These are phyloP conservation scores for Yamadazyma paraphyllophila DNA, from an alignment of 805 yeast genomes.

Conservation along the genomic window DNA sequence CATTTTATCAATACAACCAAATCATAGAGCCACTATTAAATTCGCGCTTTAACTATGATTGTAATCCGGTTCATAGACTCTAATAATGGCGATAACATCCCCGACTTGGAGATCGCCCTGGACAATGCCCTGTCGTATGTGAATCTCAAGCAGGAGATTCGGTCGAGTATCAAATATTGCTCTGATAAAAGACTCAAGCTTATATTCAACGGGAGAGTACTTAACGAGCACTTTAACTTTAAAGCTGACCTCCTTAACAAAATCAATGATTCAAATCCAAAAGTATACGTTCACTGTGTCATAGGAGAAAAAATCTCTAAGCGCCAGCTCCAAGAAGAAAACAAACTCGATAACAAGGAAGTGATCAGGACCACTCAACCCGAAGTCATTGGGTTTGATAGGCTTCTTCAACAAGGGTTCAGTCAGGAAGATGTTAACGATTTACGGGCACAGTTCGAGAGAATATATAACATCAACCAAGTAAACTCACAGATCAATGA, in stretches of 20 bases:
- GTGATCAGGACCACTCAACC: conserved; percentile 54
- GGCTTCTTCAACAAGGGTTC: conserved; percentile 81
- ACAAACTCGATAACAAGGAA: conserved; percentile 50
- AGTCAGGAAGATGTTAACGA: conserved; percentile 71
- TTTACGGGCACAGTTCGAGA: conserved; percentile 70
- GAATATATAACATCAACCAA: conserved; percentile 54
- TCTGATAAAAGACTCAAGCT: conserved; percentile 55
- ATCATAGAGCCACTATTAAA: not conserved
- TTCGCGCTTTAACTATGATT: not conserved
- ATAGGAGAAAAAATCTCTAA: conserved; percentile 62
- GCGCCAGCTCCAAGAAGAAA: conserved; percentile 60
- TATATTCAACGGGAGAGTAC: conserved; percentile 66
- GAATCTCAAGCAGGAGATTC: conserved; percentile 21
- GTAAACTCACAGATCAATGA: conserved; percentile 30
- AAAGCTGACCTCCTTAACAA: conserved; percentile 35
- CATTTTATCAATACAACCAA: too few species aligned
- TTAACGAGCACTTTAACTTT: conserved; percentile 56
- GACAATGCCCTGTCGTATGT: not conserved
- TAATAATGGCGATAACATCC: conserved; percentile 9
- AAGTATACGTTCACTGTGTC: conserved; percentile 74
- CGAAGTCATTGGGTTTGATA: conserved; percentile 80
- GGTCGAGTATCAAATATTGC: conserved; percentile 23
- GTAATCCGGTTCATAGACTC: conserved; percentile 16
- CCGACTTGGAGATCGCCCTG: conserved; percentile 7
- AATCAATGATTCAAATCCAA: conserved; percentile 14